Conservation (phyloP, 805 yeast genomes). For the Yarrowia alimentaria region DNA sequence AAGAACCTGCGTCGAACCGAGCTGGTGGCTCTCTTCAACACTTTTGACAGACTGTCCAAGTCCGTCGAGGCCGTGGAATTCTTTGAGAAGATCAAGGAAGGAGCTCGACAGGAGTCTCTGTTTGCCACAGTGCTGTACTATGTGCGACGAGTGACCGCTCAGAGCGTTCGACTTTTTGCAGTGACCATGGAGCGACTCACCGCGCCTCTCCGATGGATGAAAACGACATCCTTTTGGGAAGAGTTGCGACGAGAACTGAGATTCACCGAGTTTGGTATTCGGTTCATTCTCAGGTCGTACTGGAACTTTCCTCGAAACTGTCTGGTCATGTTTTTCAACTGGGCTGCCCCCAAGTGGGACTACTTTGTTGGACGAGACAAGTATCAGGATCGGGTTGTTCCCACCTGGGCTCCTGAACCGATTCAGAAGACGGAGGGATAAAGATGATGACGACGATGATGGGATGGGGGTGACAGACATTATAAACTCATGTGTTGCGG, state of each 20-base stretch:
- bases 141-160: not conserved
- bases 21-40: constrained; percentile 84
- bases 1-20: constrained; percentile 72
- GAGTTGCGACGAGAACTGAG: constrained; percentile 53
- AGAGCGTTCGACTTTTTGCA: not conserved
- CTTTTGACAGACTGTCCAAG: constrained; percentile 88
- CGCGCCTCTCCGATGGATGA: not conserved
- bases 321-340: constrained; percentile 50
- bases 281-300: constrained; percentile 66
- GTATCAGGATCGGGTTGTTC: constrained; percentile 5
- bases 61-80: constrained; percentile 71
- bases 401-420: no score
- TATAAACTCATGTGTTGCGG: no score
- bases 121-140: not conserved
- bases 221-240: constrained; percentile 36
- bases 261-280: constrained; percentile 58
- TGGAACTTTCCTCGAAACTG: constrained; percentile 64
- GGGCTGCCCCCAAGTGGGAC: constrained; percentile 65
- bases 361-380: constrained; percentile 60
- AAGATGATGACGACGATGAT: no score
- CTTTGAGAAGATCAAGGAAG: constrained; percentile 43
- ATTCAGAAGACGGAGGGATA: no score
- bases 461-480: no score
- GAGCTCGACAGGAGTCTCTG: not conserved
- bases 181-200: constrained; percentile 13